Evolutionary conservation across 2,329 filamentous ascomycete species (phyloP), one percentile per base, ranked within the genome.

Genomic region (Aureobasidium sp.): DNA sequence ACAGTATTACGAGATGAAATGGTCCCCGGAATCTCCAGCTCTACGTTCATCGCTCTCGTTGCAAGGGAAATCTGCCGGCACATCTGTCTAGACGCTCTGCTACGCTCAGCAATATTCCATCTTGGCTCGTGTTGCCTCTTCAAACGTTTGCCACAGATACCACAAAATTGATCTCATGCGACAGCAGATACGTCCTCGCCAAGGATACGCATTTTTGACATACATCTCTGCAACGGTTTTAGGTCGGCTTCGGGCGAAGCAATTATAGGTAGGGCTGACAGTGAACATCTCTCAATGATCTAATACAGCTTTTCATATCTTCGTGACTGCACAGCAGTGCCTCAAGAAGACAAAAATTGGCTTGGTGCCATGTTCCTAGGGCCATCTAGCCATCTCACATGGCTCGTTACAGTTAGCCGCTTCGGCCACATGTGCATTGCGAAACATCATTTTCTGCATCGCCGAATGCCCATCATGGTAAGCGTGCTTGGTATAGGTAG

Each of bases 1-100:
- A 12, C 29, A 44, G 20, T 36, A 36, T 57, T 57, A 57, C 53
- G 53, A 46, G 53, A 57, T 34, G n/a, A 17, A 46, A 57, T 34
- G 6, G 27, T 34, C 39, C 39, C 41, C 41, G 41, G 53, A 36
- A 44, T 15, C n/a, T 10, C n/a, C 53, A 57, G 39, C 39, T 34
- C 53, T 39, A 57, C 48, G 42, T 44, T 10, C 17, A 48, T 47
- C 42, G 55, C 37, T 59, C 44, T 37, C 15, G 53, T n/a, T 9
- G 53, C 29, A 47, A 26, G 47, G n/a, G 53, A 47, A 29, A 47
- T 57, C 29, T 55, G 51, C 51, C 48, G 48, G 20, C 10, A n/a
- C 3, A n/a, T 41, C 15, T 57, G 29, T n/a, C 41, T 46, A 41
- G 29, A 57, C n/a, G 9, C 10, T 39, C 20, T 32, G 36, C 12